Evolutionary conservation across 202 grass and related monocot genomes (phyloP), one percentile per base, ranked within the genome.

Genomic region (Carex arenaria): DNA sequence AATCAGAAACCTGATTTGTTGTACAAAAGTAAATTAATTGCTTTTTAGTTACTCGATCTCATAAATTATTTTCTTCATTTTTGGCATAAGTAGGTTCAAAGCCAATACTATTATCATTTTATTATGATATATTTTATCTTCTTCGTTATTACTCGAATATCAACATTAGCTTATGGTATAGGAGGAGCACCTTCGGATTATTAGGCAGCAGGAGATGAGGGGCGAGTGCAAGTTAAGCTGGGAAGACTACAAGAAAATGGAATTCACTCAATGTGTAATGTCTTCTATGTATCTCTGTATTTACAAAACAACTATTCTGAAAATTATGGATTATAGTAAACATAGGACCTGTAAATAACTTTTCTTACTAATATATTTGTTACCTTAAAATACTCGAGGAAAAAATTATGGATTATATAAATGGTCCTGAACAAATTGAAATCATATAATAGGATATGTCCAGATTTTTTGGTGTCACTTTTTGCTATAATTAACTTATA

Each of bases 181-280:
- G 96, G 88, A 91, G 61, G 96, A 99, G 87, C 96, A 99, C 85
- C 82, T 84, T 51, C 83, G 75, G 86, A 92, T 99, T 67, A 83
- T 83, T 15, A 83, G 66, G 73, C 90, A 86, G 87, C 91, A 90
- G 82, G 83, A 88, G 55, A 74, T 56, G 8, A 84, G 88, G 87
- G 93, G 88, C 53, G 89, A 87, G 4, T 74, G 68, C 61, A 88
- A 87, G 67, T 85, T 96, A 87, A 90, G 86, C 83, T 99, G 96
- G 96, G 96, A 99, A 84, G 96, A 99, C 82, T 99, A 99, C 89
- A 96, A 90, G 59, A 82, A 94, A 67, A 99, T 99, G 96, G 93
- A 88, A 85, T 99, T 96, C 88, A 96, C 96, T 42, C 93, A 96
- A 86, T 96, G 91, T 79, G 96, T 99, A 92, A 90, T 88, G 12